Evolutionary conservation across 2,329 filamentous ascomycete species (phyloP).

Genomic region (Achaetomium macrosporum): DNA sequence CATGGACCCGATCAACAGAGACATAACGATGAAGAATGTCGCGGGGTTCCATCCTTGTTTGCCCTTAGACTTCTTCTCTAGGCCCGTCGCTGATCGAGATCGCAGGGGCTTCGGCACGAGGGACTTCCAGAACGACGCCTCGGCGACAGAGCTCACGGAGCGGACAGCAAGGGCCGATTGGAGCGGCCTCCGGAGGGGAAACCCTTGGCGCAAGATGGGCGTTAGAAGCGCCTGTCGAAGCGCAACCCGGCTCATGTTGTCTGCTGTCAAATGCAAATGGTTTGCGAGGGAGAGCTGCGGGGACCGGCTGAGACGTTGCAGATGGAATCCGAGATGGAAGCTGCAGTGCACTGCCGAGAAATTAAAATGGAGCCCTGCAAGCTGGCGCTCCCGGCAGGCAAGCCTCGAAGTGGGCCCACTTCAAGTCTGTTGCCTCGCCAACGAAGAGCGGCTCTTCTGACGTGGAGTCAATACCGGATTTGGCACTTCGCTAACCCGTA

Average conservation of each 20-base stretch:
- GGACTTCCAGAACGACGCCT: slow-evolving; percentile 59
- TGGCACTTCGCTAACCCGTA: slow-evolving; percentile 4
- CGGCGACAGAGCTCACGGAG: slow-evolving; percentile 21
- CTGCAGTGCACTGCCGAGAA: too few species aligned
- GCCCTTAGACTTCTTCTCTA: slow-evolving; percentile 39
- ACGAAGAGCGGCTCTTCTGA: slow-evolving; percentile 15
- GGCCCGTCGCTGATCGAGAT: slow-evolving; percentile 28
- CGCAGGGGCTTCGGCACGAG: slow-evolving; percentile 64
- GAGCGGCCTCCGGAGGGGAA: background rate
- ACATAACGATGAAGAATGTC: slow-evolving; percentile 76
- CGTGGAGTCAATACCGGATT: slow-evolving; percentile 13
- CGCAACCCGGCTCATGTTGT: slow-evolving; percentile 8
- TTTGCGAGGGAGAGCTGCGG: background rate
- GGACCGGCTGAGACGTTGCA: slow-evolving; percentile 13
- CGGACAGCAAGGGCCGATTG: slow-evolving; percentile 1
- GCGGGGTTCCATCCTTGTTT: slow-evolving; percentile 72
- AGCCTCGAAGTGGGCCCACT: background rate
- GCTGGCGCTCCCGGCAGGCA: background rate
- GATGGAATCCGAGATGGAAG: background rate
- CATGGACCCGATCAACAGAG: slow-evolving; percentile 87
- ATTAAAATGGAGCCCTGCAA: background rate
- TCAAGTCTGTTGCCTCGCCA: slow-evolving; percentile 20
- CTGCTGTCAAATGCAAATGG: background rate
- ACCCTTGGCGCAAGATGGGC: slow-evolving; percentile 11
- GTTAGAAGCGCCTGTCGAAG: slow-evolving; percentile 6